phyloP scores from a whole-genome alignment of 2,329 filamentous ascomycete genomes.

The Capronia americana region DNA sequence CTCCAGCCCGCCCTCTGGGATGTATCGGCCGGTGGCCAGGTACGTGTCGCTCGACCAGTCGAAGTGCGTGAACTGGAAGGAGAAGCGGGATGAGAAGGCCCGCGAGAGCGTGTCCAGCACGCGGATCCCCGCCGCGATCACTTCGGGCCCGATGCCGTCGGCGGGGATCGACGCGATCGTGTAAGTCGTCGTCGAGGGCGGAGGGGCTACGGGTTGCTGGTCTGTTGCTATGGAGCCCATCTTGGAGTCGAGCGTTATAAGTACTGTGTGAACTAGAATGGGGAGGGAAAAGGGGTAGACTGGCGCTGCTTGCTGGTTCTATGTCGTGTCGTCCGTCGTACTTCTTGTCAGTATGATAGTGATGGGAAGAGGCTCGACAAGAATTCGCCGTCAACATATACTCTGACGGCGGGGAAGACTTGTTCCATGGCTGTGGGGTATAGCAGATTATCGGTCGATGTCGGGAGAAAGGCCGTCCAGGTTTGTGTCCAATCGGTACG shows the following conservation, averaged over 20 bases:
- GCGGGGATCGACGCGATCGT: slow-evolving; percentile 69
- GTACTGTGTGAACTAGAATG: background rate
- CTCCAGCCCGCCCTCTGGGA: slow-evolving; percentile 66
- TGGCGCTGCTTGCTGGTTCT: background rate
- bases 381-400: background rate
- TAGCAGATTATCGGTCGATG: too few relatives aligned
- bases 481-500: background rate
- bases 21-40: slow-evolving; percentile 69
- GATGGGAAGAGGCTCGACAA: background rate
- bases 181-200: slow-evolving; percentile 22
- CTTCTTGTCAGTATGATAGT: background rate
- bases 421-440: background rate
- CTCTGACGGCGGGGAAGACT: background rate
- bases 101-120: slow-evolving; percentile 60
- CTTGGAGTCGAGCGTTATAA: background rate
- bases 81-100: slow-evolving; percentile 61
- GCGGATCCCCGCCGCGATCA: slow-evolving; percentile 67
- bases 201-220: slow-evolving; percentile 6
- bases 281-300: background rate
- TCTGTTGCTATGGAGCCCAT: slow-evolving; percentile 6
- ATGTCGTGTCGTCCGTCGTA: background rate
- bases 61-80: slow-evolving; percentile 66
- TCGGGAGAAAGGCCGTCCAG: background rate
- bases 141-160: slow-evolving; percentile 73
- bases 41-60: slow-evolving; percentile 73